Percentiles rank a stretch among this genome's conserved stretches.
Evolutionary conservation across 2,329 filamentous ascomycete species (phyloP).

Genomic region (Colletotrichum melonis): DNA sequence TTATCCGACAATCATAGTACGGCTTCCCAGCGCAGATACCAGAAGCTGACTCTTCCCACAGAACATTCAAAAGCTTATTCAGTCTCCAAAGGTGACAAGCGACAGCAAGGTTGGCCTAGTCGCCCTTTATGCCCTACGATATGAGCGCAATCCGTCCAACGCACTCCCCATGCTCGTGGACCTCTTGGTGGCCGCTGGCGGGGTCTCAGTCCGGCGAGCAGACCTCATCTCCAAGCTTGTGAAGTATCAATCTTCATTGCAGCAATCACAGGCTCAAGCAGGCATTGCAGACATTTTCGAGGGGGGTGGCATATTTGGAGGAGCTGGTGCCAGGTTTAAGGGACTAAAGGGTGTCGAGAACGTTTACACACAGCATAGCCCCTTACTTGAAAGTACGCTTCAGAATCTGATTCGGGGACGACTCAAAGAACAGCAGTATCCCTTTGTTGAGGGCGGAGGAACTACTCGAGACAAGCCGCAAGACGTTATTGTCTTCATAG

Average conservation of each 20-base stretch:
- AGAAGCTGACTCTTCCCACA: conserved; percentile 45
- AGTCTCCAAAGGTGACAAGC: conserved; percentile 78
- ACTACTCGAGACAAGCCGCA: conserved; percentile 95
- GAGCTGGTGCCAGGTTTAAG: conserved; percentile 88
- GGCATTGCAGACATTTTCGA: conserved; percentile 95
- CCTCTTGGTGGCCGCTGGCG: conserved; percentile 85
- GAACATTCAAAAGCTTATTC: conserved; percentile 88
- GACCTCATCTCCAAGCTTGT: conserved; percentile 86
- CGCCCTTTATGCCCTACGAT: conserved; percentile 93
- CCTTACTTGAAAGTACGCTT: conserved; percentile 85
- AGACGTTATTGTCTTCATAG: conserved; percentile 94
- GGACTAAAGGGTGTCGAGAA: conserved; percentile 98
- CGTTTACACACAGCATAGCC: conserved; percentile 97
- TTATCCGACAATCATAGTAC: neutral
- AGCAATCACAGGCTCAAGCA: conserved; percentile 78
- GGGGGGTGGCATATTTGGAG: conserved; percentile 88
- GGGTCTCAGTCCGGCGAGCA: conserved; percentile 79
- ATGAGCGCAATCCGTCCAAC: conserved; percentile 87
- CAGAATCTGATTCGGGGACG: conserved; percentile 95
- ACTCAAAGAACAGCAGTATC: conserved; percentile 87
- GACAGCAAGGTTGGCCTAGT: conserved; percentile 91
- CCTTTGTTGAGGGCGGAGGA: conserved; percentile 90
- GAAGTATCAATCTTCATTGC: conserved; percentile 86
- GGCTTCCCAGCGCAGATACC: neutral
- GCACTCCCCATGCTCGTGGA: conserved; percentile 87